These are phyloP conservation scores for Cystofilobasidium capitatum DNA, from an alignment of 768 basidiomycete species.

Conservation along the genomic window DNA sequence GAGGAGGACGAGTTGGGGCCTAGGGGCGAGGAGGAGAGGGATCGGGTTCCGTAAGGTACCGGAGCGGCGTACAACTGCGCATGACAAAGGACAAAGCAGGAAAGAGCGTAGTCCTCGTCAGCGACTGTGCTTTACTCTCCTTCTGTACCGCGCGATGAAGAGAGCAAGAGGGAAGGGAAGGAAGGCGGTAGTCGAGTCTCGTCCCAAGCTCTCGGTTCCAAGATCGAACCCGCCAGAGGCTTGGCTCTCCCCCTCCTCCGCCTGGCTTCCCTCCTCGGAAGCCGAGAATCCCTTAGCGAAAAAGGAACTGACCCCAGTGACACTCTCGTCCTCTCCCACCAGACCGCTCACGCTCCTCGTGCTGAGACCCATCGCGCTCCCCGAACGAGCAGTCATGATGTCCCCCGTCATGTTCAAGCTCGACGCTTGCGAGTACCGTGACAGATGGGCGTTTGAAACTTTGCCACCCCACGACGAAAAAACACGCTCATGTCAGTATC, in stretches of 20 bases:
- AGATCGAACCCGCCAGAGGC: neutral
- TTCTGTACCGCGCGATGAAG: neutral
- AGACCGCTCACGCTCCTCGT: slow-evolving; percentile 5
- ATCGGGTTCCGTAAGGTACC: neutral
- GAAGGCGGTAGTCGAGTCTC: neutral
- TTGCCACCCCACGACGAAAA: too few relatives aligned
- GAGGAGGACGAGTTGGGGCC: slow-evolving; percentile 4
- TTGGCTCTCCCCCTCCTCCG: neutral
- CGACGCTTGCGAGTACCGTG: slow-evolving; percentile 15
- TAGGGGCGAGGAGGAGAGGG: slow-evolving; percentile 2
- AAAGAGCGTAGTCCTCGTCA: too few relatives aligned
- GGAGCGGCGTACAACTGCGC: slow-evolving; percentile 19
- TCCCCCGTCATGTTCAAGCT: neutral
- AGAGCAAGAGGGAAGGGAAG: neutral
- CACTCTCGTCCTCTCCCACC: slow-evolving; percentile 14
- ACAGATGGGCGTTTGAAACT: slow-evolving; percentile 16
- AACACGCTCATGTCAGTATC: neutral
- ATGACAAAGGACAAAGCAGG: neutral
- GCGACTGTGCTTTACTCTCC: too few relatives aligned
- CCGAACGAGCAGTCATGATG: neutral
- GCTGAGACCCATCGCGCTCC: neutral
- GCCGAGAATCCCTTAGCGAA: neutral
- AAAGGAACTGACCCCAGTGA: slow-evolving; percentile 8
- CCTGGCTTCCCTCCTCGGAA: neutral
- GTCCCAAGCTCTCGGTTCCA: neutral